Evolutionary conservation across 2,329 filamentous ascomycete genomes (phyloP), one percentile per base, ranked within the genome.

Genomic region (Lachnellula cervina): DNA sequence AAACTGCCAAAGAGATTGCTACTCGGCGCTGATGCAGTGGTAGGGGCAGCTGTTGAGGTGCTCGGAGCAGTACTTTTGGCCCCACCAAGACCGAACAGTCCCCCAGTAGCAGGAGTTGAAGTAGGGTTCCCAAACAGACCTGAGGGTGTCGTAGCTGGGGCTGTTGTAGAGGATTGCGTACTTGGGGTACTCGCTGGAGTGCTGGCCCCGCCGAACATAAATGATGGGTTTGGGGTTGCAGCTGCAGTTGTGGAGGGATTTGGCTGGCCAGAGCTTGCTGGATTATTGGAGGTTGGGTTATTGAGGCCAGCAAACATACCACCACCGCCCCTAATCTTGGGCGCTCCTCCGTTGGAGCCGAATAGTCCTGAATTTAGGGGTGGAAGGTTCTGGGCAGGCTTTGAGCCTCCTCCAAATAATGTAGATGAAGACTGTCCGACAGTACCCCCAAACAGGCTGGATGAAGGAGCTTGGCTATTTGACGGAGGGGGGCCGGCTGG

Each of bases 401-500:
- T 43, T 28, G 49, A 19, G 16, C 28, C 28, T 11, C 21, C 25
- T 40, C 56, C 57, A 57, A 64, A 64, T 25, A 64, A 45, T 37
- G 52, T 49, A 37, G 52, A 48, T n/a, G 47, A 49, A 28, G 51
- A 13, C 34, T n/a, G n/a, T 2, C 44, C 21, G 9, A 28, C 49
- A n/a, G 55, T 19, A 40, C 38, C 52, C 23, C 56, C 55, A 57
- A 65, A 59, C n/a, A 46, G n/a, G 32, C 45, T 54, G 32, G n/a
- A 40, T 44, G 14, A 34, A 35, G 25, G 35, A 21, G 17, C 19
- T 19, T 47, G 51, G 49, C 56, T 60, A 44, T 61, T 63, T 53
- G 64, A 55, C 40, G 68, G 68, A 40, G 67, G 67, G 43, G 64
- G 66, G 17, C 68, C 68, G 44, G 67, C 66, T 35, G 68, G 68